Base-by-base conservation (phyloP, 1,139 yeast genomes). In the Arxiozyma bovina region DNA sequence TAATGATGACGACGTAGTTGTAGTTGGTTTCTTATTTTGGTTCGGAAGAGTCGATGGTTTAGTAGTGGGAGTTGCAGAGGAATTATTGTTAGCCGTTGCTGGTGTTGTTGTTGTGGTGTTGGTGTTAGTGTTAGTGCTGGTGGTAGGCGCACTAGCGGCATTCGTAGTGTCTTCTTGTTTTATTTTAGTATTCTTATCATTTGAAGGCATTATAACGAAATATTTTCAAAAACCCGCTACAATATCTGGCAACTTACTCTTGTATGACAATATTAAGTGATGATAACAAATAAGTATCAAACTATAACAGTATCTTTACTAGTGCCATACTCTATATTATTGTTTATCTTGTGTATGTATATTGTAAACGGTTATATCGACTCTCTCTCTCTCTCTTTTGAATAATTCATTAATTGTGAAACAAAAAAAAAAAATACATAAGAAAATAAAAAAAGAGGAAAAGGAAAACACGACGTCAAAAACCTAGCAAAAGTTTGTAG, bases 11-110 rank as follows among this genome's bases (percentile, higher is more conserved):
- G 45, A n/a, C 20, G 30, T 27, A 4, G 42, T 30, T 22, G 47
- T 34, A 21, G 3, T 40, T 2, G 42, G 20, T 18, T 48, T 48
- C 23, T 48, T 48, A 42, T 48, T 44, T 20, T 17, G 44, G 34
- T 42, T 48, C 45, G 50, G 44, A 15, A 48, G 50, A 40, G 50
- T 27, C 23, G 45, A 44, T 50, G 46, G 34, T 30, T 34, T 34
- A 7, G 7, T 18, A 15, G 46, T 18, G n/a, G 47, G 1, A 0
- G 48, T 5, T 17, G 27, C 40, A 22, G 18, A 34, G 25, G 50
- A 1, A 5, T 17, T 22, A 21, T 1, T 30, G 22, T 17, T 34
- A 18, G 12, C 47, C 1, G 34, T 44, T n/a, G 21, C 47, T 17
- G 47, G 27, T 23, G 30, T 23, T 15, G 46, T 7, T 23, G 27